Base-by-base conservation (phyloP, 306 rosid species). In the Dicorynia guianensis region DNA sequence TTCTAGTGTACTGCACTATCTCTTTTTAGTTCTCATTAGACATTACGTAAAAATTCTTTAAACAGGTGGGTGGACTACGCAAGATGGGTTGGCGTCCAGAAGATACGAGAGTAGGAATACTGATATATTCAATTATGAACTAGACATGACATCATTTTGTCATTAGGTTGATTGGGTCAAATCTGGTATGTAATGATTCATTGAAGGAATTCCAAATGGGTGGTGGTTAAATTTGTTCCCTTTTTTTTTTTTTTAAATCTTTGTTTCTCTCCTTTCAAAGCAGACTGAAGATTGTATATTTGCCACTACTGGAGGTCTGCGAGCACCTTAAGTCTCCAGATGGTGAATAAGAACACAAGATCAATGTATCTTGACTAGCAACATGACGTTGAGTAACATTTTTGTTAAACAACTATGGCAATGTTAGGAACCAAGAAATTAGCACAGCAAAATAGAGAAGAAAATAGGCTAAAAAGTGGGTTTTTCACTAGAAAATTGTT, bases 61-160 rank as follows among this genome's bases (percentile, higher is more conserved):
- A 40, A n/a, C 72, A 94, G 97, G 93, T 91, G 98, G 98, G 94
- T 94, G 33, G 97, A 91, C 80, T 94, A 85, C 76, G 96, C 92
- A 9, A 83, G 96, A 49, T 88, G 96, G 97, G 83, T 81, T 40
- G 98, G 94, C 65, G 86, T 94, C 60, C 98, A 91, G 75, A 91
- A 83, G 79, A 64, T 62, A 76, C 59, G 89, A 15, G 85, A 81
- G 4, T 89, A 86, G 67, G 53, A 69, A 54, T 48, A 1, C 42
- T 35, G 13, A 48, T 46, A 8, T 46, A 14, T 5, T 5, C 25
- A 8, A 2, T 4, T 7, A 12, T 4, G 25, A 49, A 35, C 18
- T 75, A 42, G 39, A 46, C 50, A 79, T 63, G 56, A 62, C 59
- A 69, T 18, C 38, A 69, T 57, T 55, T 49, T 56, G 40, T 66